Evolutionary conservation across 371 early-diverging fungal genomes (phyloP), one percentile per base, ranked within the genome.

Genomic region (Mucor saturninus): DNA sequence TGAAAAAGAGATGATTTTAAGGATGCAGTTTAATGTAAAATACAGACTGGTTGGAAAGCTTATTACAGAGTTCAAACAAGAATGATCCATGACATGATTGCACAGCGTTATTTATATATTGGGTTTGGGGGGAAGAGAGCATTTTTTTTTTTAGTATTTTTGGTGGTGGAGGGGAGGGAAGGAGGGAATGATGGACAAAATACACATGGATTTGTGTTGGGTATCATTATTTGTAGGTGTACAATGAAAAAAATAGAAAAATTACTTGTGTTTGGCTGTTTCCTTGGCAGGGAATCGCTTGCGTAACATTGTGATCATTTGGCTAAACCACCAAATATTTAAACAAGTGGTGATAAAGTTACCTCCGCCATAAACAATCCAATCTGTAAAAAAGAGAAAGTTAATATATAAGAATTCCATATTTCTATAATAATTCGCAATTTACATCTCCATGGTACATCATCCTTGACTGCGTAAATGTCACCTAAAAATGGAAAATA

Each of bases 321-420:
- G 83, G 32, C 72, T 70, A 73, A 93, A 93, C 93, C 95, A 95
- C 71, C 81, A 90, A 35, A 91, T 45, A 73, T 95, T 93, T 28
- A 95, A 83, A 13, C 72, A 69, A 64, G 86, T 87, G 15, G 93
- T 79, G 0, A 84, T 75, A 2, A 89, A 61, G 65, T 91, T 92
- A 51, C 87, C 86, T 6, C 65, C 64, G 3, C 84, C 80, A 69
- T 90, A 91, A 29, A 91, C 69, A 11, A 79, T 59, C 59, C 57
- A 73, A 59, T 83, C 73, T 68, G 81, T 59, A 7, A 11, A 7
- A 29, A 30, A 30, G 28, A 46, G 77, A 59, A 14, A 13, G n/a
- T 55, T 26, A 56, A 29, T 30, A 30, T 28, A 11, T 50, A 9
- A 9, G 10, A 30, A 29, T 8, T 4, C 10, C 3, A 13, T 11